These are phyloP conservation scores for Sclerotinia minor DNA, from an alignment of 2,329 filamentous ascomycete species.

Conservation along the genomic window DNA sequence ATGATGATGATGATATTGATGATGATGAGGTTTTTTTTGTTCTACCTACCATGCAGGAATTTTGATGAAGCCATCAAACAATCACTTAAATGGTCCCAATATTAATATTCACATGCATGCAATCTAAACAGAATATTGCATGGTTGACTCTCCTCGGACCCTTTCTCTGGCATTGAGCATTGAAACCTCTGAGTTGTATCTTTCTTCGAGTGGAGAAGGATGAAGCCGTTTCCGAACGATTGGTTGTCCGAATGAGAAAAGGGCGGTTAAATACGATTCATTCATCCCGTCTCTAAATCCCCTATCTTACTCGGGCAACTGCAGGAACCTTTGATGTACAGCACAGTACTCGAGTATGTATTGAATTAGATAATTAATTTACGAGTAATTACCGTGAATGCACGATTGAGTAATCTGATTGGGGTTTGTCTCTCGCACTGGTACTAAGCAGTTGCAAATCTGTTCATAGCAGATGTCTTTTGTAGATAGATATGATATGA, in stretches of 20 bases:
- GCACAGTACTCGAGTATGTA: too few relatives aligned
- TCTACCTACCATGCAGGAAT: background rate
- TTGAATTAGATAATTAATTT: slow-evolving; percentile 17
- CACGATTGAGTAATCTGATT: slow-evolving; percentile 1
- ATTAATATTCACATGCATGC: slow-evolving; percentile 12
- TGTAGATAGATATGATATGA: background rate
- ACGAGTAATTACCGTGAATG: slow-evolving; percentile 19
- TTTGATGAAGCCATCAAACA: slow-evolving; percentile 19
- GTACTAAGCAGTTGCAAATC: background rate
- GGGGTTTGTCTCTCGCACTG: background rate
- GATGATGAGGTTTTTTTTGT: background rate
- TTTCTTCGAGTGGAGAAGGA: slow-evolving; percentile 21
- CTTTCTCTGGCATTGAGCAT: slow-evolving; percentile 9
- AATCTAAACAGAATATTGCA: slow-evolving; percentile 6
- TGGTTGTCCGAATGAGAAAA: slow-evolving; percentile 17
- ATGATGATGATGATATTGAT: background rate
- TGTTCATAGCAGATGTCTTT: background rate
- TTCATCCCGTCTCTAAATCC: slow-evolving; percentile 12
- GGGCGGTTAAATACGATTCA: slow-evolving; percentile 17
- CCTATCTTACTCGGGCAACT: slow-evolving; percentile 12
- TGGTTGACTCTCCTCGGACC: slow-evolving; percentile 3
- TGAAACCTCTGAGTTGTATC: slow-evolving; percentile 20
- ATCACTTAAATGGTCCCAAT: background rate
- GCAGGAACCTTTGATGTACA: background rate
- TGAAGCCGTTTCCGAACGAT: slow-evolving; percentile 20